phyloP scores from a whole-genome alignment of 2,329 filamentous ascomycete genomes.

The Beauveria varroae region DNA sequence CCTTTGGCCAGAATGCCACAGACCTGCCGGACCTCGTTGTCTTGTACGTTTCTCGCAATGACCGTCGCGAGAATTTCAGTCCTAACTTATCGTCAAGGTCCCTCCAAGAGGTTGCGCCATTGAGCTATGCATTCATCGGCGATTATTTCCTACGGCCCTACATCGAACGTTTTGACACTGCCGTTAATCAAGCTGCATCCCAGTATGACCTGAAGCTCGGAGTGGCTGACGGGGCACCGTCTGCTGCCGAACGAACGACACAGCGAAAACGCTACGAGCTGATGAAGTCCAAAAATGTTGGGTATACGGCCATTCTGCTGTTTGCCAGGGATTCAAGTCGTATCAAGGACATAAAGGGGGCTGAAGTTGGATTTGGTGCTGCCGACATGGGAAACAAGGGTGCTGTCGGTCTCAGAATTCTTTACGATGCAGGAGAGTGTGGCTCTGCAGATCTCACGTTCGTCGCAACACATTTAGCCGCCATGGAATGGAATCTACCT shows the following conservation, averaged over 20 bases:
- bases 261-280: slow-evolving; percentile 53
- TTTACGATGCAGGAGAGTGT: slow-evolving; percentile 37
- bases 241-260: slow-evolving; percentile 11
- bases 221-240: slow-evolving; percentile 11
- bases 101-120: slow-evolving; percentile 84
- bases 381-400: slow-evolving; percentile 95
- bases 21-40: slow-evolving; percentile 48
- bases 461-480: slow-evolving; percentile 79
- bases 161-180: slow-evolving; percentile 61
- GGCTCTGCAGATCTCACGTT: slow-evolving; percentile 66
- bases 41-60: slow-evolving; percentile 37
- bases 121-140: slow-evolving; percentile 78
- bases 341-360: slow-evolving; percentile 63
- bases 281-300: slow-evolving; percentile 65
- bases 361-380: slow-evolving; percentile 75
- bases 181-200: slow-evolving; percentile 61
- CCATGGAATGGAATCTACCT: slow-evolving; percentile 72
- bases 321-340: slow-evolving; percentile 61
- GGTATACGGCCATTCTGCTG: slow-evolving; percentile 84
- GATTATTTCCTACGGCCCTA: slow-evolving; percentile 72
- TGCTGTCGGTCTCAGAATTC: slow-evolving; percentile 70
- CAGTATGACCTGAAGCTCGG: slow-evolving; percentile 22
- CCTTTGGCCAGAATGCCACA: slow-evolving; percentile 43
- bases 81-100: slow-evolving; percentile 40
- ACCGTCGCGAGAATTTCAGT: background rate